A percentile compares a stretch with the other conserved stretches of the same genome.
Conservation (phyloP, 2,329 filamentous ascomycete genomes). For the Drechslerella coelobrocha region DNA sequence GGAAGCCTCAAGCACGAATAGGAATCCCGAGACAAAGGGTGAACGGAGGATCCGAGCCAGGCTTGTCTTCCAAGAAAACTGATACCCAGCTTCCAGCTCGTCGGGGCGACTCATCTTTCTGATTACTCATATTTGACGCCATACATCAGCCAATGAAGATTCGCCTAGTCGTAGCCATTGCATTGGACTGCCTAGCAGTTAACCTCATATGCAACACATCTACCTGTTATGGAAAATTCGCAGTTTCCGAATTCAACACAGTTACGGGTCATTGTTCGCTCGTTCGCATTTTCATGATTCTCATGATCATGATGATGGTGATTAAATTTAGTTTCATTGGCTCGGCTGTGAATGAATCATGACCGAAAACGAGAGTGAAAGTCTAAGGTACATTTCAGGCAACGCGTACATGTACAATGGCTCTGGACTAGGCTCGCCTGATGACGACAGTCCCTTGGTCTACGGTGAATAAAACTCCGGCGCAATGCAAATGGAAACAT, state of each 20-base stretch:
- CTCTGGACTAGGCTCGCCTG: background rate
- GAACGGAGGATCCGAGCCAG: slow-evolving; percentile 40
- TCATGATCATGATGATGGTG: no score
- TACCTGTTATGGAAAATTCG: slow-evolving; percentile 18
- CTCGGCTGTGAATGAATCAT: background rate
- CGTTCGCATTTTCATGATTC: no score
- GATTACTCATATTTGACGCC: slow-evolving; percentile 36
- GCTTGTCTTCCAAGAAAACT: slow-evolving; percentile 14
- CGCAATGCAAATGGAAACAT: slow-evolving; percentile 29
- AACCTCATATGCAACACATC: slow-evolving; percentile 49
- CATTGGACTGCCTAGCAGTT: no score
- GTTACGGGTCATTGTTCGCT: slow-evolving; percentile 5
- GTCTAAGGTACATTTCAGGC: background rate
- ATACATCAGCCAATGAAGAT: background rate
- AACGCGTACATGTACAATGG: background rate
- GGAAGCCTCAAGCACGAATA: slow-evolving; percentile 11
- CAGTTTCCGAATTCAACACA: background rate
- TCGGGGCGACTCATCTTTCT: background rate
- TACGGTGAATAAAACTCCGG: slow-evolving; percentile 30
- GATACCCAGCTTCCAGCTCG: slow-evolving; percentile 1
- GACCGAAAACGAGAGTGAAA: background rate
- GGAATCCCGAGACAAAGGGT: background rate
- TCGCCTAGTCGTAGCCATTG: slow-evolving; percentile 9
- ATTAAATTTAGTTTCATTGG: no score
- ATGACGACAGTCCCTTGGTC: background rate